Evolutionary conservation across 495 filamentous ascomycete genomes (phyloP), one percentile per base, ranked within the genome.

Genomic region (Xylaria scruposa): DNA sequence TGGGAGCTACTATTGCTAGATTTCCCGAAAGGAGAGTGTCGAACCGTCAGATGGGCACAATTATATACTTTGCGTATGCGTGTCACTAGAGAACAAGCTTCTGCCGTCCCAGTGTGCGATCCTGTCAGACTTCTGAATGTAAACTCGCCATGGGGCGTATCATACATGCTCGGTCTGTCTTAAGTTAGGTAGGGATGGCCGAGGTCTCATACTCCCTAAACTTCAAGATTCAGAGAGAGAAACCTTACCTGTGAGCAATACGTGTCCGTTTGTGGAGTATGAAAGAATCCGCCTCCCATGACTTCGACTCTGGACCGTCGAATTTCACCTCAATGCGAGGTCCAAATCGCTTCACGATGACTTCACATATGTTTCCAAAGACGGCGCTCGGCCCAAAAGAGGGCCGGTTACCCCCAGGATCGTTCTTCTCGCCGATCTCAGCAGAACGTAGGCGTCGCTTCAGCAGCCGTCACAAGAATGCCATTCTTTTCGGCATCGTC

Each of bases 331-430:
- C 40, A 26, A 38, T 44, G 24, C 26, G 67, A 42, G 21, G 49
- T n/a, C 26, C 49, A 44, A 40, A 46, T 26, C 68, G 19, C 15
- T 56, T 42, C 68, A 36, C 60, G 7, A 64, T 63, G 61, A 56
- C 54, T 17, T 33, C 31, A 40, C 54, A 44, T n/a, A 26, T 42
- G 19, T 44, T 64, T 8, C n/a, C 17, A 38, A 62, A 31, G 40
- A 10, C 24, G 21, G 17, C 68, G 17, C 38, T 40, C 33, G 68
- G 68, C 26, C 68, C 68, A 17, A 71, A 71, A 33, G 70, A 71
- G 70, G 70, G 70, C 40, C 70, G 70, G 53, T 19, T 66, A 13
- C 62, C 49, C 13, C 62, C 61, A 17, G 70, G 51, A 36, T 51
- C 56, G 10, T 33, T 71, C 17, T 71, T 71, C 24, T 59, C 70